Base-by-base conservation (phyloP, 1,139 yeast species). In the Kazachstania sp. region DNA sequence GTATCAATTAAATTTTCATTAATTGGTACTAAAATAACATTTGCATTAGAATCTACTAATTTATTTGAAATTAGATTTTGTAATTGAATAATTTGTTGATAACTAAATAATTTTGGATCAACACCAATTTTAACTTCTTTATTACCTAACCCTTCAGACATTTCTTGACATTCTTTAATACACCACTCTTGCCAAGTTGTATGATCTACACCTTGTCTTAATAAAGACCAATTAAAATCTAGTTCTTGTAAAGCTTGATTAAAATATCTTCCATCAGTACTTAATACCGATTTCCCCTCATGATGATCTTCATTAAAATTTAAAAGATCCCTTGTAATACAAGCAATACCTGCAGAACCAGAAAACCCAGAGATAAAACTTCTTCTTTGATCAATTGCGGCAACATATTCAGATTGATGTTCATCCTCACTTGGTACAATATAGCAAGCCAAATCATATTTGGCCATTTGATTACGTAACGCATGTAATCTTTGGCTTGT, bases 181-280 rank as follows among this genome's bases (percentile, higher is more conserved):
- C 86, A 74, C 92, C 96, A 94, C 56, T 86, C 84, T 63, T 84
- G 83, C 98, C 98, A 92, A 2, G 88, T 71, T 31, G 85, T 82
- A 50, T 81, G 82, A 53, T 79, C 86, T 47, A 75, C 74, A 13
- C 95, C 95, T 64, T 83, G 94, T 64, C 81, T 88, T 57, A 94
- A 73, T 53, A 94, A 72, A 12, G 73, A 65, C 98, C 98, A 94
- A 67, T 86, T 86, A 63, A 75, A 83, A 64, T 87, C 97, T 54
- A 94, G 74, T 67, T 94, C 95, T 61, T 83, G 79, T 28, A 78
- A 70, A 2, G 98, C 98, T 68, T 94, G 98, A 54, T 80, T 77
- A 65, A 88, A 94, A 68, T 94, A 94, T 55, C 98, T 75, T 12
- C 97, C 97, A 66, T 94, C 98, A 0, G 98, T 94, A 11, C 95